Evolutionary conservation across 768 basidiomycete species (phyloP), one percentile per base, ranked within the genome.

Genomic region (Goffeauzyma gilvescens): DNA sequence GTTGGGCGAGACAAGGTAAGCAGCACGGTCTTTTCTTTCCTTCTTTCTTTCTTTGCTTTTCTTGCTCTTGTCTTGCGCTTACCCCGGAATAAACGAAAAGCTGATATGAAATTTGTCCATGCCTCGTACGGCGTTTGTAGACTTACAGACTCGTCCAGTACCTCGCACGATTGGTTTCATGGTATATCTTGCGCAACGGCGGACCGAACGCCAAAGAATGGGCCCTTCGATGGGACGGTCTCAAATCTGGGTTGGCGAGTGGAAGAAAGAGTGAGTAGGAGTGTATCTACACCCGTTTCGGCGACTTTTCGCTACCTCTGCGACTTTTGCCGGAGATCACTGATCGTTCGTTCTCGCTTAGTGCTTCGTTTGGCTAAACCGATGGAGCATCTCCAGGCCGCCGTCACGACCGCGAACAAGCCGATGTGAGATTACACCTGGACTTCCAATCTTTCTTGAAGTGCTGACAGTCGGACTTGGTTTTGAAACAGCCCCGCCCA

Each of bases 291-390:
- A 12, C 2, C 43, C 45, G 38, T 49, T 42, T 41, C 30, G 39
- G 41, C 48, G 39, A 41, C 32, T 8, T 30, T 7, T 20, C 32
- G 14, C 12, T 21, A 14, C 28, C 27, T 9, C 20, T 4, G 15
- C 23, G 17, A 6, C n/a, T 12, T 26, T 14, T 8, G 25, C 18
- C 13, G 15, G 21, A 14, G 13, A 14, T 26, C 0, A 15, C 14
- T 13, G 7, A 32, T 12, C 4, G 13, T 15, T 36, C 13, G 4
- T 18, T 15, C 21, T n/a, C 21, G 6, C 10, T 14, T 50, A 96
- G 90, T 93, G 27, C 69, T 96, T 71, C 76, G 93, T 13, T 69
- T 98, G 41, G 85, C 86, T 53, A 90, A 95, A 65, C 86, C 87
- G 6, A 53, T 89, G 49, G 93, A 98, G 59, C 85, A 93, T 65